These are phyloP conservation scores for Sanguinoderma infundibulare DNA, from an alignment of 1,284 basidiomycete species.

Conservation along the genomic window DNA sequence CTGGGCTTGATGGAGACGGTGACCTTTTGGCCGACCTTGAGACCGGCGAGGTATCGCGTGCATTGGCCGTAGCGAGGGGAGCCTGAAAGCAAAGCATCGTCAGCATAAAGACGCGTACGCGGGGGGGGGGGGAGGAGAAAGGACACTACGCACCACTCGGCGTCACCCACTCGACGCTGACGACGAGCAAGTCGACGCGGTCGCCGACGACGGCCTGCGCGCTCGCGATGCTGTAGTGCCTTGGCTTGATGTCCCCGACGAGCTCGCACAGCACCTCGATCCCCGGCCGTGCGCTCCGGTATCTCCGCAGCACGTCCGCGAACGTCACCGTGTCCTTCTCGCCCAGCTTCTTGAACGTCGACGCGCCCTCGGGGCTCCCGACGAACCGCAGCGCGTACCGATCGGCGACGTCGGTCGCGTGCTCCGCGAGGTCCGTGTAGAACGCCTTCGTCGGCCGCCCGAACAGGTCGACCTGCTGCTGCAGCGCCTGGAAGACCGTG, in stretches of 20 bases:
- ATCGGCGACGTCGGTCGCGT: constrained; percentile 78
- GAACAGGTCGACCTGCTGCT: constrained; percentile 97
- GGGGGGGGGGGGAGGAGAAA: too few relatives aligned
- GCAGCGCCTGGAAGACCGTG: constrained; percentile 94
- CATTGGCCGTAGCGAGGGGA: constrained; percentile 90
- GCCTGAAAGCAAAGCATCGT: constrained; percentile 47
- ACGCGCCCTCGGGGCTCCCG: constrained; percentile 87
- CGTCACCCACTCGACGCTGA: constrained; percentile 94
- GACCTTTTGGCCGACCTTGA: constrained; percentile 89
- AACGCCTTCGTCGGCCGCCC: constrained; percentile 96
- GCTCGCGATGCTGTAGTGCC: constrained; percentile 98
- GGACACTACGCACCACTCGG: constrained; percentile 78
- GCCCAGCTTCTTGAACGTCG: constrained; percentile 94
- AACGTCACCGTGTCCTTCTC: constrained; percentile 97
- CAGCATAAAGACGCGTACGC: background rate
- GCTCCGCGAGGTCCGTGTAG: constrained; percentile 85
- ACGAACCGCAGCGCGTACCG: constrained; percentile 90
- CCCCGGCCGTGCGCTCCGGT: constrained; percentile 80
- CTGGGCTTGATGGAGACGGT: constrained; percentile 98
- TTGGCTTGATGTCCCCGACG: constrained; percentile 93
- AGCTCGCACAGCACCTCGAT: constrained; percentile 88
- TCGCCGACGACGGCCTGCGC: constrained; percentile 95
- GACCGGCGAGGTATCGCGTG: constrained; percentile 89
- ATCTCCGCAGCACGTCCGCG: constrained; percentile 85
- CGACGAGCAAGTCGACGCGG: constrained; percentile 92